Base-by-base conservation (phyloP, 1,284 basidiomycete genomes). In the Papiliotrema nemorosa region DNA sequence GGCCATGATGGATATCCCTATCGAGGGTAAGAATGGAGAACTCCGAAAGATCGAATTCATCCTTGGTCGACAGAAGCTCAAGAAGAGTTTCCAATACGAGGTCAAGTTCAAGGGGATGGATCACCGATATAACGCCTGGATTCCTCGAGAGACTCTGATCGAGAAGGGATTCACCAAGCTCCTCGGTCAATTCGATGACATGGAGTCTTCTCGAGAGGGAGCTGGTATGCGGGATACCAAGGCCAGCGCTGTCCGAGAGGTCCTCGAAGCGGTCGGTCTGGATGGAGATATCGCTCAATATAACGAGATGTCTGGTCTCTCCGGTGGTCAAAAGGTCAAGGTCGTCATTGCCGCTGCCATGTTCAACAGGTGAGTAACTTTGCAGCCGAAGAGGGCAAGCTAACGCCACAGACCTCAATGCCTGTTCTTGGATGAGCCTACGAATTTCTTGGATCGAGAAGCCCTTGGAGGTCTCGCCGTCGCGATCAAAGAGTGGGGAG, bases 241-340 rank as follows among this genome's bases (percentile, higher is more conserved):
- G 25, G 83, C 83, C 12, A 80, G 85, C 63, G 78, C 88, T 39
- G 87, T 96, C 45, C 82, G 91, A 62, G 90, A 91, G 76, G 88
- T 90, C 66, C 79, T 93, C 50, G 91, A 91, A 76, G 90, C 93
- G 61, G 91, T 98, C 54, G 94, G 94, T 46, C 80, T 98, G 44
- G 91, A 97, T 76, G 94, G 92, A 41, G 90, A 96, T 76, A 96
- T 94, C 61, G 92, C 92, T 5, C 90, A 94, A 74, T 96, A 96
- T 77, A 94, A 96, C 72, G 92, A 96, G 76, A 91, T 96, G 68
- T 83, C 84, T 44, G 92, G 91, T 33, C 77, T 92, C 47, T 90
- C 87, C 21, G 90, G 90, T 73, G 89, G 92, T 53, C 93, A 97
- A 73, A 97, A 97, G 78, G 96, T 97, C 77, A 97, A 97, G 78